phyloP scores from a whole-genome alignment of 2,329 filamentous ascomycete genomes.

The Cladorrhinum sp. region DNA sequence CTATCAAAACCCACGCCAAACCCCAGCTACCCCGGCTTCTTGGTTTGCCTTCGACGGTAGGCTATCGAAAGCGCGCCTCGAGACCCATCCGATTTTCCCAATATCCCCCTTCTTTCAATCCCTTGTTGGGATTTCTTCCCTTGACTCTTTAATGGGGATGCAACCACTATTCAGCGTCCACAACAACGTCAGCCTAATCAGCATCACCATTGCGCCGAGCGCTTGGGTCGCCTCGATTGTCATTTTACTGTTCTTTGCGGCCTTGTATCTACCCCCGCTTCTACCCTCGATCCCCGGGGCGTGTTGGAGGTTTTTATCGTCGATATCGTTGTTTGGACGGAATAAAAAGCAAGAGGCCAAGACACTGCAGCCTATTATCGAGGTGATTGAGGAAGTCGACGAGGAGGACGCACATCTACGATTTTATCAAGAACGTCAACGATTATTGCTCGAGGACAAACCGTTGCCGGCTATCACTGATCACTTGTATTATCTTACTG shows the following conservation, averaged over 20 bases:
- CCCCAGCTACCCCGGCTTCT: too few relatives aligned
- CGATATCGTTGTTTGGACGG: conserved; percentile 10
- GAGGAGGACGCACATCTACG: conserved; percentile 16
- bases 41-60: neutral
- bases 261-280: conserved; percentile 43
- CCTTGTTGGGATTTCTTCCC: neutral
- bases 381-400: conserved; percentile 20
- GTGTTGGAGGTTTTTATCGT: neutral
- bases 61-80: neutral
- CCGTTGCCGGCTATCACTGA: conserved; percentile 22
- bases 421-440: conserved; percentile 11
- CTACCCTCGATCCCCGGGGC: conserved; percentile 19
- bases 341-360: conserved; percentile 15
- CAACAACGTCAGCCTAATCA: conserved; percentile 60
- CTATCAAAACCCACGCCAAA: too few relatives aligned
- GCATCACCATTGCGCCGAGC: conserved; percentile 56
- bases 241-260: conserved; percentile 50
- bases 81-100: neutral
- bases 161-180: conserved; percentile 59
- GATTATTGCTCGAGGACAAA: conserved; percentile 18
- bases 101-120: neutral
- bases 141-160: conserved; percentile 36
- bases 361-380: conserved; percentile 10
- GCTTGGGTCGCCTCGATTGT: conserved; percentile 53
- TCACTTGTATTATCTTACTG: conserved; percentile 21